phyloP scores from a whole-genome alignment of 768 basidiomycete species.

The Daedalea quercina region DNA sequence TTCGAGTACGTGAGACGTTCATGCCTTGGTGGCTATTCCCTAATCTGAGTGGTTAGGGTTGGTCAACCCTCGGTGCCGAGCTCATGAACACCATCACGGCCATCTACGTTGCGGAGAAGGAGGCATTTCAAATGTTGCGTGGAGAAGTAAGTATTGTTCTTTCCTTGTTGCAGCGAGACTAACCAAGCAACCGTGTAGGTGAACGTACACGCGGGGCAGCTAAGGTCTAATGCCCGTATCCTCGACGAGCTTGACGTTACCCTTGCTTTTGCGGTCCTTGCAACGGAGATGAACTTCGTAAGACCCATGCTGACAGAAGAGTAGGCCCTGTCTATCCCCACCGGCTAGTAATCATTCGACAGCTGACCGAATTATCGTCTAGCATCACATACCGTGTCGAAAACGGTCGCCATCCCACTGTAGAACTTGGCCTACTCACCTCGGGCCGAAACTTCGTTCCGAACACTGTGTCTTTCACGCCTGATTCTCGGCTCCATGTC shows the following conservation, averaged over 20 bases:
- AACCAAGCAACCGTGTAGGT: conserved; percentile 39
- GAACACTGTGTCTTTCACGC: conserved; percentile 64
- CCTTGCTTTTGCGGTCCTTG: conserved; percentile 75
- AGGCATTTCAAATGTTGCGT: conserved; percentile 65
- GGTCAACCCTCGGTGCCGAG: conserved; percentile 67
- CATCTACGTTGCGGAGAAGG: conserved; percentile 56
- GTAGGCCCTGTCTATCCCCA: conserved; percentile 36
- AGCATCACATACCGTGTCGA: conserved; percentile 58
- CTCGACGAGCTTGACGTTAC: conserved; percentile 86
- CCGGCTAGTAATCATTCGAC: not conserved
- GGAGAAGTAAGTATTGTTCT: conserved; percentile 40
- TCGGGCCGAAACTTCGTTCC: conserved; percentile 77
- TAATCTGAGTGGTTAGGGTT: conserved; percentile 39
- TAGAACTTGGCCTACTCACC: conserved; percentile 78
- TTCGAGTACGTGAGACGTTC: conserved; percentile 38
- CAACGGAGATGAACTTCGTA: conserved; percentile 69
- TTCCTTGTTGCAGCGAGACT: not conserved
- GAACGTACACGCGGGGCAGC: conserved; percentile 40
- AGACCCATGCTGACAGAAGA: conserved; percentile 63
- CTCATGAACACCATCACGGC: conserved; percentile 52
- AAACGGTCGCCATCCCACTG: conserved; percentile 88
- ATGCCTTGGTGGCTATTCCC: not conserved
- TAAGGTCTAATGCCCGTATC: conserved; percentile 72
- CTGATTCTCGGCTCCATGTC: conserved; percentile 61
- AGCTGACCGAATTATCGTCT: not conserved